A percentile compares a stretch with the other conserved stretches of the same genome.
Conservation (phyloP, 345 rosid species). For the Citrus maxima region DNA sequence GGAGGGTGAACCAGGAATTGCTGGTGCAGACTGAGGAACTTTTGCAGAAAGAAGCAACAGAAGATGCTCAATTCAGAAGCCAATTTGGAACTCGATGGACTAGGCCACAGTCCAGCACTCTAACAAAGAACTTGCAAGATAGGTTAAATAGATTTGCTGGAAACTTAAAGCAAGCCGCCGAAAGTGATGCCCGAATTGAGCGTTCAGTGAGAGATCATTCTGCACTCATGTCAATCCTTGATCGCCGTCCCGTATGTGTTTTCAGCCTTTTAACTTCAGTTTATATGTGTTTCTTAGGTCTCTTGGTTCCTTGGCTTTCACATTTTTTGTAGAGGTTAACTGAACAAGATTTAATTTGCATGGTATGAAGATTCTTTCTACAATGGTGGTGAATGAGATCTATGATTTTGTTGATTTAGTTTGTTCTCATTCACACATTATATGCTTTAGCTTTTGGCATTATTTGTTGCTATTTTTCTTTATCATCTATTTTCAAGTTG, state of each 20-base stretch:
- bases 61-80: slow-evolving; percentile 88
- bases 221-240: slow-evolving; percentile 88
- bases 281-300: neutral
- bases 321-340: neutral
- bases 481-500: neutral
- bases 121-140: slow-evolving; percentile 94
- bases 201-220: slow-evolving; percentile 86
- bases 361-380: neutral
- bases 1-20: slow-evolving; percentile 89
- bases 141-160: slow-evolving; percentile 89
- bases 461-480: neutral
- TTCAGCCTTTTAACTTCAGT: neutral
- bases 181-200: slow-evolving; percentile 90
- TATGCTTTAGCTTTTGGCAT: slow-evolving; percentile 11
- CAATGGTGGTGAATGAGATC: neutral
- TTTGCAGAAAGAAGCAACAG: slow-evolving; percentile 94
- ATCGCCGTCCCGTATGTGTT: slow-evolving; percentile 70
- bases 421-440: neutral
- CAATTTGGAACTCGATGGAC: slow-evolving; percentile 99
- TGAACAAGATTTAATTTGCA: neutral
- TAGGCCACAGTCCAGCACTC: slow-evolving; percentile 93
- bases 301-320: neutral
- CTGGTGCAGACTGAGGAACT: slow-evolving; percentile 92
- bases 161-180: slow-evolving; percentile 96
- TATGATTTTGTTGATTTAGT: neutral